Base-by-base conservation (phyloP, 164 flowering plant genomes). In the Macadamia integrifolia region DNA sequence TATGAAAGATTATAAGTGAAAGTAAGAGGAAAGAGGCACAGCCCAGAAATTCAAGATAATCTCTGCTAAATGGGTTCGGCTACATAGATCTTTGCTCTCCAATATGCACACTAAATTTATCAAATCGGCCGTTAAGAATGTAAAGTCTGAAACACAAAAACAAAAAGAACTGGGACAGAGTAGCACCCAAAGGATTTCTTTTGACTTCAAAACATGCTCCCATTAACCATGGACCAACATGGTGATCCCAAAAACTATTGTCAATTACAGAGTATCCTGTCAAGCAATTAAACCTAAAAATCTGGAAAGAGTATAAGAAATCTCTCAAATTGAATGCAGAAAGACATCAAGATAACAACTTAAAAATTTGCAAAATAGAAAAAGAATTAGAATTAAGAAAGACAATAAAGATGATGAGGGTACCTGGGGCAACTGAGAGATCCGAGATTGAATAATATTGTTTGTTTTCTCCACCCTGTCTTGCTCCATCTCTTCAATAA, bases 361-460 rank as follows among this genome's bases (percentile, higher is more conserved):
- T 2, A 59, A 59, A 17, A 11, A 12, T 0, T 6, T 12, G 2
- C 42, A 63, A 18, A 1, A 17, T 4, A 28, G 3, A 48, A 13
- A 12, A 30, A 31, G 61, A 5, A 64, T 13, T 15, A 23, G 28
- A 53, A 28, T 35, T 35, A 35, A 35, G 40, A 35, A 35, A 35
- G 40, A 35, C 5, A 35, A 2, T 35, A 7, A 42, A 44, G n/a
- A 18, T 30, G 0, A 18, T 23, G 23, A 23, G 23, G 23, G 28
- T 69, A 83, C 88, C 81, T 72, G 78, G 3, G 88, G 86, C 56
- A 83, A 50, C 15, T 13, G 15, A 23, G 23, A 23, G 23, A 23
- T 23, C 17, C 84, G 76, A 53, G 15, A 0, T 28, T 58, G 75
- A 64, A 68, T 77, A 35, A 48, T 23, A 18, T 42, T 56, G 2